Base-by-base conservation (phyloP, 306 rosid genomes). In the Sophora flavescens region DNA sequence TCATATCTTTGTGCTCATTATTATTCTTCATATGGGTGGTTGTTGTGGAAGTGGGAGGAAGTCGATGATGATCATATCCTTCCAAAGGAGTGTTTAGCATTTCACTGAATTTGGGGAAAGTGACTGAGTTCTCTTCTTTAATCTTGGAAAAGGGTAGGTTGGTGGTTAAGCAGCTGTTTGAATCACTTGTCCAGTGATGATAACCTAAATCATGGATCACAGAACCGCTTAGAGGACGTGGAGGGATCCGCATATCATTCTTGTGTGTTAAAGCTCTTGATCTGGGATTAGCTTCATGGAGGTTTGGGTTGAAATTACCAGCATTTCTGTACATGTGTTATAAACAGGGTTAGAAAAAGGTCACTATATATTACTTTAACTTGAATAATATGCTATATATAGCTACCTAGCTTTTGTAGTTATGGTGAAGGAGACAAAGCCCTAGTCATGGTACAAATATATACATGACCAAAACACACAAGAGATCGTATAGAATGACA, bases 71-170 rank as follows among this genome's bases (percentile, higher is more conserved):
- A 78, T 22, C 62, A 78, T 72, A 78, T 32, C 65, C 63, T 57
- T 75, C 87, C 72, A 70, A 77, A 44, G 86, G 57, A 26, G 51
- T 70, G 84, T 81, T 85, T 16, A 86, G 82, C 82, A 89, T 80
- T 63, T 89, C 88, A 6, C 86, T 81, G 86, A 88, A 87, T 84
- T 85, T 89, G 47, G 90, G 91, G 62, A 85, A 82, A 51, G 74
- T 56, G 17, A 78, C 85, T 14, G 88, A 75, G 54, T 68, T 70
- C 79, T 88, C 91, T 62, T 86, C 90, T 67, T 88, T 88, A 30
- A 79, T 83, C 32, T 71, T 84, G 3, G 79, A 64, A 56, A 66
- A 51, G 15, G 61, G 48, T 17, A 32, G 79, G 38, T 72, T 72
- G 63, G 58, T 61, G 75, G 52, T 64, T 39, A 79, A 14, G 51